phyloP scores from a whole-genome alignment of 2,329 filamentous ascomycete species.

The Aspergillus eucalypticola region DNA sequence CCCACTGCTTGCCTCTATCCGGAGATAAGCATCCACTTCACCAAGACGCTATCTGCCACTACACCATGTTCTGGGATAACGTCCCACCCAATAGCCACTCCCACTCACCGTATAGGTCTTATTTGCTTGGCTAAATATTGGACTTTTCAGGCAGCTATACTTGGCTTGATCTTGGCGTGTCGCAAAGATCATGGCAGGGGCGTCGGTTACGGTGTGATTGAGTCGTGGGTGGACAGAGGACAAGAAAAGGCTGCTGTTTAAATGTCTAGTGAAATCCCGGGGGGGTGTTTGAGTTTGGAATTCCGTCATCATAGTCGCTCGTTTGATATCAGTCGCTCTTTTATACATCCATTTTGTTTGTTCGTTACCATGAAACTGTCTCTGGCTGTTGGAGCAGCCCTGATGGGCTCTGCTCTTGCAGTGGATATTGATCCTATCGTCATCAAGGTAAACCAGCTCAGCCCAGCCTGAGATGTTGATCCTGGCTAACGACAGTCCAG shows the following conservation, averaged over 20 bases:
- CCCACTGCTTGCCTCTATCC: not conserved
- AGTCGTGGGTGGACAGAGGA: too few relatives aligned
- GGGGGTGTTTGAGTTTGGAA: too few relatives aligned
- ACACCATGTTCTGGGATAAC: not conserved
- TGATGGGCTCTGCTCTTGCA: constrained; percentile 49
- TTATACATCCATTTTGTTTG: not conserved
- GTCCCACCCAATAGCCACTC: not conserved
- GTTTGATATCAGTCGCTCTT: not conserved
- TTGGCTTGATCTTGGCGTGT: too few relatives aligned
- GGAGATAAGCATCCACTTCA: constrained; percentile 11
- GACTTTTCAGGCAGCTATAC: not conserved
- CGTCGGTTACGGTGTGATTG: too few relatives aligned
- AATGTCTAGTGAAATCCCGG: too few relatives aligned
- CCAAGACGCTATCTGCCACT: not conserved
- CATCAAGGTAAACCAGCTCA: constrained; percentile 45
- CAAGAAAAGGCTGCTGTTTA: too few relatives aligned
- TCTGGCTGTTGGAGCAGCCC: constrained; percentile 33
- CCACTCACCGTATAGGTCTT: not conserved
- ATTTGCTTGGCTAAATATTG: too few relatives aligned
- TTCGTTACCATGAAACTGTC: constrained; percentile 20
- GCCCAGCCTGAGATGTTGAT: too few relatives aligned
- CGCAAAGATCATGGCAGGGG: too few relatives aligned
- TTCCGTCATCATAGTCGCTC: too few relatives aligned
- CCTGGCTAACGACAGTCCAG: constrained; percentile 42
- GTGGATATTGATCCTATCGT: constrained; percentile 59